Percentiles rank a stretch among this genome's conserved stretches.
Conservation (phyloP, 352 stramenopile species). For the Phytopythium boreale region DNA sequence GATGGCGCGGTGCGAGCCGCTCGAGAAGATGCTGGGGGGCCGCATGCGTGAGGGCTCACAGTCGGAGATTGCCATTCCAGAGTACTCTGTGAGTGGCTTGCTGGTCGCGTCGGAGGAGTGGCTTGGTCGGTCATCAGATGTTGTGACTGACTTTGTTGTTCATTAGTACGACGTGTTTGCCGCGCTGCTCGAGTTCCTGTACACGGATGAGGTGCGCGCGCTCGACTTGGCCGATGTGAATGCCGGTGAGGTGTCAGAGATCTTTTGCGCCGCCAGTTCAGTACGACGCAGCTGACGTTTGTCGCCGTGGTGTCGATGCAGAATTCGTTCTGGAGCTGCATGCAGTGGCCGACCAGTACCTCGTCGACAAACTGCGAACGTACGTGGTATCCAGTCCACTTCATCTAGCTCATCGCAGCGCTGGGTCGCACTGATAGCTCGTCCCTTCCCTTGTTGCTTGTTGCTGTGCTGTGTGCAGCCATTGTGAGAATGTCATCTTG, state of each 20-base stretch:
- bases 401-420: not conserved
- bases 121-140: not conserved
- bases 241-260: conserved; percentile 24
- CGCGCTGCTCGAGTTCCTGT: conserved; percentile 87
- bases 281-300: not conserved
- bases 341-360: conserved; percentile 83
- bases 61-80: conserved; percentile 64
- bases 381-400: conserved; percentile 8
- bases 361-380: conserved; percentile 59
- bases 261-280: not conserved
- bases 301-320: conserved; percentile 10
- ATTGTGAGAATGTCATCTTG: conserved; percentile 72
- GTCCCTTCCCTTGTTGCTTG: conserved; percentile 1
- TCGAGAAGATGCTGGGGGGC: conserved; percentile 90
- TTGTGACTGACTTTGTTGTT: conserved; percentile 2
- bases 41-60: conserved; percentile 79
- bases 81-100: conserved; percentile 53
- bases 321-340: conserved; percentile 84
- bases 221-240: conserved; percentile 32
- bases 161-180: conserved; percentile 80
- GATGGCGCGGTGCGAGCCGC: conserved; percentile 84
- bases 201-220: conserved; percentile 75
- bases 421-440: not conserved
- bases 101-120: not conserved
- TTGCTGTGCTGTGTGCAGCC: conserved; percentile 19